These are phyloP conservation scores for Plicaturopsis crispa DNA, from an alignment of 768 basidiomycete species.

Conservation along the genomic window DNA sequence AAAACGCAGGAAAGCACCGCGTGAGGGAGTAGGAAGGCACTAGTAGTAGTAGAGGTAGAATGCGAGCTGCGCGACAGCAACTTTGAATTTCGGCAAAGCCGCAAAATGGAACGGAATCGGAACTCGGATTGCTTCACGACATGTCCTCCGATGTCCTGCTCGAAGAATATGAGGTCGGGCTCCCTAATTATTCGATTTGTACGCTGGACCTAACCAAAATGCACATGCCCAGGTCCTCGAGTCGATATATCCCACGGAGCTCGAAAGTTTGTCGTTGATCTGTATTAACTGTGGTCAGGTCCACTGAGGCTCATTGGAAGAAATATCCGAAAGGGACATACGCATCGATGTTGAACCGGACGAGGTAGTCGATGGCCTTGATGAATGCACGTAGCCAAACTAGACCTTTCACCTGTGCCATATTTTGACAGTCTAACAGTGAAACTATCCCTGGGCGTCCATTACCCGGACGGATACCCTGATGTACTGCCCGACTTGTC, in stretches of 20 bases:
- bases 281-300: constrained; percentile 13
- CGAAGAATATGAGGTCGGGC: constrained; percentile 84
- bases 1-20: no score
- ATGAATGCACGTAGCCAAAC: constrained; percentile 36
- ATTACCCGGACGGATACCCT: constrained; percentile 80
- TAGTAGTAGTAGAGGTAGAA: no score
- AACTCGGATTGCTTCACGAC: constrained; percentile 5
- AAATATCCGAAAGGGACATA: constrained; percentile 75
- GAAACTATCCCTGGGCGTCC: constrained; percentile 60
- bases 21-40: no score
- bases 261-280: constrained; percentile 66
- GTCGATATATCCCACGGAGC: constrained; percentile 92
- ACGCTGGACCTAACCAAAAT: constrained; percentile 8
- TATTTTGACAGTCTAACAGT: constrained; percentile 39
- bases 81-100: background rate
- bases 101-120: constrained; percentile 2
- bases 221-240: constrained; percentile 76
- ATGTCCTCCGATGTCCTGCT: constrained; percentile 67
- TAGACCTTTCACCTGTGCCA: constrained; percentile 7
- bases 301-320: constrained; percentile 57
- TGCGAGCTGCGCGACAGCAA: background rate
- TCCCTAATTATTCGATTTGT: constrained; percentile 4
- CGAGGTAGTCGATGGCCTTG: constrained; percentile 53
- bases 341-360: constrained; percentile 88
- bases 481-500: constrained; percentile 71